Percentiles rank a stretch among this genome's conserved stretches.
Evolutionary conservation across 495 filamentous ascomycete genomes (phyloP).

Genomic region (Penicillium canariense): DNA sequence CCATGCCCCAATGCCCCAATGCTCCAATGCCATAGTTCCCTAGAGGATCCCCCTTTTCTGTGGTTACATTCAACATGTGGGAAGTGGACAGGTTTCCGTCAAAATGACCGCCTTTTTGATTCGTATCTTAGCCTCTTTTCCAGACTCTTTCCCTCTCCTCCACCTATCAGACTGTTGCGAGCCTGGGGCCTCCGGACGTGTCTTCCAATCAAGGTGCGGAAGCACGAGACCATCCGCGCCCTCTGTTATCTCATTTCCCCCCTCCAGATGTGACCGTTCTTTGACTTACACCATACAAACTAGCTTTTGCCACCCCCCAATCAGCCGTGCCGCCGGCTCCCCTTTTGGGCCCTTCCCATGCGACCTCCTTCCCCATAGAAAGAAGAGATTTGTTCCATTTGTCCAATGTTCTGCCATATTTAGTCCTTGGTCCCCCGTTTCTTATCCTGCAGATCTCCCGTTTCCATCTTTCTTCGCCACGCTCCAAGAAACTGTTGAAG

Average conservation of each 20-base stretch:
- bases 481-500: background rate
- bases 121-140: background rate
- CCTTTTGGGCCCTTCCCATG: slow-evolving; percentile 4
- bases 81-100: background rate
- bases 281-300: background rate
- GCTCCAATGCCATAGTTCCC: too few relatives aligned
- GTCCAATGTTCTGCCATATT: background rate
- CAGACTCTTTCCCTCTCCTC: background rate
- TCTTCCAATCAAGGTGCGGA: slow-evolving; percentile 37
- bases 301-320: background rate
- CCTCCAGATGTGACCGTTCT: too few relatives aligned
- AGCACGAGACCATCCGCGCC: slow-evolving; percentile 45
- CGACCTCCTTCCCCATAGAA: slow-evolving; percentile 9
- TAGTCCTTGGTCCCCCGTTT: background rate
- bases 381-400: too few relatives aligned
- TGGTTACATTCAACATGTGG: background rate
- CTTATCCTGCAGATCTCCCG: slow-evolving; percentile 5
- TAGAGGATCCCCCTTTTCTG: background rate
- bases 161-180: slow-evolving; percentile 5
- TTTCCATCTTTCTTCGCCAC: background rate
- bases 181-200: background rate
- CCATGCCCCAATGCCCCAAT: too few relatives aligned
- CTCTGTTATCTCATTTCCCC: slow-evolving; percentile 15
- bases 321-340: background rate
- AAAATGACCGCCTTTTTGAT: too few relatives aligned